Evolutionary conservation across 2,329 filamentous ascomycete species (phyloP).

Genomic region (Chalaropsis ovoidea): DNA sequence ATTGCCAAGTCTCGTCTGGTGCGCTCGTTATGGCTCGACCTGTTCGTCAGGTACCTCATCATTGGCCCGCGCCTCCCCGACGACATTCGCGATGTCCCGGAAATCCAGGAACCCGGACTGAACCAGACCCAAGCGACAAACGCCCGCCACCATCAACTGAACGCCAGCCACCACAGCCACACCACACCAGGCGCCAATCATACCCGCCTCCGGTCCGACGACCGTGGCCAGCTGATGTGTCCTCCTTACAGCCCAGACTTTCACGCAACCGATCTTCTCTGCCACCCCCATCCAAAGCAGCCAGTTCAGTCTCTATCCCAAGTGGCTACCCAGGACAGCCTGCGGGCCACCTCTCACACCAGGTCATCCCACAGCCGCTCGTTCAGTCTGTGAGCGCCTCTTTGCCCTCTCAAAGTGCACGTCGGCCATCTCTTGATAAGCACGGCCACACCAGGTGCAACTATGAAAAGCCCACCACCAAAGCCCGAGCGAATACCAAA

Average conservation of each 20-base stretch:
- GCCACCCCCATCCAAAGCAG: conserved; percentile 1
- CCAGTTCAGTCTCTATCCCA: conserved; percentile 10
- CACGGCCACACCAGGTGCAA: background rate
- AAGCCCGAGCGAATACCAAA: conserved; percentile 12
- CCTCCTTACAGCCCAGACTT: conserved; percentile 25
- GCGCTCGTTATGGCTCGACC: conserved; percentile 21
- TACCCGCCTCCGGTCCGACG: conserved; percentile 23
- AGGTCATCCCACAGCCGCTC: conserved; percentile 24
- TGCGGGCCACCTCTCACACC: conserved; percentile 22
- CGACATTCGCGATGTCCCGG: conserved; percentile 23
- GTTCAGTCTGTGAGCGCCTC: conserved; percentile 20
- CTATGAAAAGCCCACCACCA: background rate
- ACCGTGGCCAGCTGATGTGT: conserved; percentile 20
- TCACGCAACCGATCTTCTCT: conserved; percentile 24
- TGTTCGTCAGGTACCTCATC: conserved; percentile 22
- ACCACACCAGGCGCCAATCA: conserved; percentile 5
- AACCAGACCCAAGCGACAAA: background rate
- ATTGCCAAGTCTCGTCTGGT: conserved; percentile 16
- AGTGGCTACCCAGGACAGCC: conserved; percentile 23
- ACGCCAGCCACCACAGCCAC: background rate
- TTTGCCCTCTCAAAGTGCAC: background rate
- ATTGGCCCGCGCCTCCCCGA: conserved; percentile 24
- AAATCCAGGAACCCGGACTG: conserved; percentile 18
- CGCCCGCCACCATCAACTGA: background rate
- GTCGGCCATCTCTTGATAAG: background rate